phyloP scores from a whole-genome alignment of 2,329 filamentous ascomycete species.

The Botrytis deweyae region DNA sequence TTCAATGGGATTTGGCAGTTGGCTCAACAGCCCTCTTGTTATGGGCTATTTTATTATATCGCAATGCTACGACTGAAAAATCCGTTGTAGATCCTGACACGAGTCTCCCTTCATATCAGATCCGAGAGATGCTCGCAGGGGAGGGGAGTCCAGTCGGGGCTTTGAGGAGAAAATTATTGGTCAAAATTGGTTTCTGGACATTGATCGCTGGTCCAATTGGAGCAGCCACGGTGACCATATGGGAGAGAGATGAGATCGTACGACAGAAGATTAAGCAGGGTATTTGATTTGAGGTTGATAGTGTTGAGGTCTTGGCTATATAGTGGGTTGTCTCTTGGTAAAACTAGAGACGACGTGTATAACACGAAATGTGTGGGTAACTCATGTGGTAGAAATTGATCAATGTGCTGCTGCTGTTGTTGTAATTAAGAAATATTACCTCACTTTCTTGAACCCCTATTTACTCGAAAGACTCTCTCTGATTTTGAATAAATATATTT shows the following conservation, averaged over 20 bases:
- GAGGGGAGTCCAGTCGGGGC: conserved; percentile 30
- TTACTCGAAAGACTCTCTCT: too few species aligned
- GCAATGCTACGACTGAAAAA: conserved; percentile 33
- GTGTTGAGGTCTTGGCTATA: conserved; percentile 14
- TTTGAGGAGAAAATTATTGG: conserved; percentile 32
- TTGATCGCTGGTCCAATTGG: conserved; percentile 46
- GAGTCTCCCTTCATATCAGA: conserved; percentile 25
- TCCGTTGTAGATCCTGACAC: conserved; percentile 25
- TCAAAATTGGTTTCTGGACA: conserved; percentile 42
- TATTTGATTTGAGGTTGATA: conserved; percentile 22
- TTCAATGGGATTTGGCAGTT: conserved; percentile 51
- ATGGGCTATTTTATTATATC: conserved; percentile 46
- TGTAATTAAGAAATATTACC: neutral
- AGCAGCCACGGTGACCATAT: conserved; percentile 47
- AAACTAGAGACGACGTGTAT: neutral
- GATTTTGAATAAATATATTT: neutral
- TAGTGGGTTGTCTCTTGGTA: neutral
- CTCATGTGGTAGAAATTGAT: neutral
- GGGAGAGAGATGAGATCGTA: conserved; percentile 49
- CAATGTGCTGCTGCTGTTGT: neutral
- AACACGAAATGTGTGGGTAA: neutral
- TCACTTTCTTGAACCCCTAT: neutral
- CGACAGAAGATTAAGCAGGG: conserved; percentile 35
- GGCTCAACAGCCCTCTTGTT: conserved; percentile 45
- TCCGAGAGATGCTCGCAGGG: conserved; percentile 23